phyloP scores from a whole-genome alignment of 192 early-diverging fungal species.

The Mortierella alpina region DNA sequence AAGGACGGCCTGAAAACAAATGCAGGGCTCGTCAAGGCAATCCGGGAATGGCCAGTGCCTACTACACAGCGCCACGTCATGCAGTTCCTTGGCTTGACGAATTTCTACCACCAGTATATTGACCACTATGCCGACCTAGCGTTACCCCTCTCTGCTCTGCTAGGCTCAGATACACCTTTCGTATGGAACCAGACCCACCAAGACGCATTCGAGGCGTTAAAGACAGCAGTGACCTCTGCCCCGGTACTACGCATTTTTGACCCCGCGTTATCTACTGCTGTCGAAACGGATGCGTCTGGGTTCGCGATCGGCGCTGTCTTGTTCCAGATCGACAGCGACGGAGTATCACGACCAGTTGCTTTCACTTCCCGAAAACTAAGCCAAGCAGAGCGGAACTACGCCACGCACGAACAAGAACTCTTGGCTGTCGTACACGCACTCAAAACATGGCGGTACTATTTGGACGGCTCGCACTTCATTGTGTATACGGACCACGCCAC shows the following conservation, averaged over 20 bases:
- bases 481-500: conserved; percentile 55
- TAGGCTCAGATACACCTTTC: neutral
- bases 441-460: conserved; percentile 46
- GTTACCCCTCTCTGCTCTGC: conserved; percentile 1
- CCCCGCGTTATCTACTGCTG: no score
- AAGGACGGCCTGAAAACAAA: conserved; percentile 16
- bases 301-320: no score
- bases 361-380: no score
- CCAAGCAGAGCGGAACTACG: no score
- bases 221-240: no score
- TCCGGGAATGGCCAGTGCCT: conserved; percentile 9
- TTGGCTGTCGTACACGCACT: conserved; percentile 52
- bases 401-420: conserved; percentile 44
- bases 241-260: no score
- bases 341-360: no score
- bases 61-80: neutral
- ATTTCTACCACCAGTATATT: conserved; percentile 2
- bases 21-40: conserved; percentile 12
- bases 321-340: no score
- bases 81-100: conserved; percentile 42
- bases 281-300: no score
- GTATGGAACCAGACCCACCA: neutral
- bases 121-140: conserved; percentile 4
- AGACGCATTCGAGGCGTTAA: no score
- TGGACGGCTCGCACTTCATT: conserved; percentile 30